Evolutionary conservation across 2,329 filamentous ascomycete species (phyloP), one percentile per base, ranked within the genome.

Genomic region (Dactylonectria macrodidyma): DNA sequence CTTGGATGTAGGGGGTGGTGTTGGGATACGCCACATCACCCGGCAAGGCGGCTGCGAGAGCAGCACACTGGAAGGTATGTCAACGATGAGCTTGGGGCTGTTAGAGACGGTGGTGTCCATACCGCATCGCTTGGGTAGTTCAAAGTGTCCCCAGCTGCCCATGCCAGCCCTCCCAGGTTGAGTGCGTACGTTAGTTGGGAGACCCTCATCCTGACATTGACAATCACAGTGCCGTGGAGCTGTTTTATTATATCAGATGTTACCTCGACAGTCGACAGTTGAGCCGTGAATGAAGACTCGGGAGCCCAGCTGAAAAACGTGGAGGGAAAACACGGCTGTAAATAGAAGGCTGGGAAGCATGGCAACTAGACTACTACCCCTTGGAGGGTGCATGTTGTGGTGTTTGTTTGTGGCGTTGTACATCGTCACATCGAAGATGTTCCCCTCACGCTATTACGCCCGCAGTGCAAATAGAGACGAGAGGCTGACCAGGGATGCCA

Each of bases 1-100:
- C 52, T 3, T 59, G 38, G 3, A 19, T 55, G 41, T 63, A 68
- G 4, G 54, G 46, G 10, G 19, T 30, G 14, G 64, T 59, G 4
- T 67, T 54, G 5, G 52, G 41, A 44, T 44, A 44, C 41, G 5
- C 41, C 41, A 44, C 41, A 14, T 44, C 41, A 8, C 14, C 5
- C 8, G 41, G 41, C 14, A 44, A 44, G 41, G 16, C 41, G 16
- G 41, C 41, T 44, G 41, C 41, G 41, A 44, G 41, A 19, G 41
- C 41, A n/a, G 41, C 41, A 44, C 41, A 44, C 41, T 44, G 41
- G 14, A 8, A 44, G 41, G 41, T 14, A n/a, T 44, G 41, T 44
- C 41, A 44, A n/a, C n/a, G 41, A 19, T 44, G 41, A n/a, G 41
- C 14, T 44, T 44, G 41, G 41, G 41, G 41, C 41, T 44, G 41